Evolutionary conservation across 1,284 basidiomycete genomes (phyloP).

Genomic region (Apiotrichum mycotoxinovorans): DNA sequence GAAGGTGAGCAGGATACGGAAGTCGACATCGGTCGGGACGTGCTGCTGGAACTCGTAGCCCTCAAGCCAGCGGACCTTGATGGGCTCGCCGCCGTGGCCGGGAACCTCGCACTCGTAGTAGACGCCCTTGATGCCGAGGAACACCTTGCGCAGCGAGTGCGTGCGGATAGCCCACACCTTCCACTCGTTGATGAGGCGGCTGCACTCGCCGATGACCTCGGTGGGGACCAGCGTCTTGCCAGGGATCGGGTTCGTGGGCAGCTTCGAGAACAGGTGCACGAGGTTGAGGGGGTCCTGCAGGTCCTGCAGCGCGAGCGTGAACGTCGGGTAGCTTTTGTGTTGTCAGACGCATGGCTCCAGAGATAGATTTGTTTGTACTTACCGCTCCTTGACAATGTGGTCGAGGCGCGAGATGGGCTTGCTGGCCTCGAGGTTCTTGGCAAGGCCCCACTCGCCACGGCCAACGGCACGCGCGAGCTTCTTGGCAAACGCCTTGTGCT

Average conservation of each 20-base stretch:
- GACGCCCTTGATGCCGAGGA: conserved; percentile 96
- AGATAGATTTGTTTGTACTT: not conserved
- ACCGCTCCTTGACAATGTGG: conserved; percentile 94
- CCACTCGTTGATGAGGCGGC: conserved; percentile 85
- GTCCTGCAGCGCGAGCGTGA: conserved; percentile 91
- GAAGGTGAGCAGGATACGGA: conserved; percentile 96
- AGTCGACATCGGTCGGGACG: conserved; percentile 92
- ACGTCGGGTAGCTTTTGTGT: conserved; percentile 76
- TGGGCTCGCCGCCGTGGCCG: conserved; percentile 69
- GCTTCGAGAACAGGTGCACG: conserved; percentile 83
- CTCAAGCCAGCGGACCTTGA: conserved; percentile 83
- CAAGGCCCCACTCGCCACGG: conserved; percentile 88
- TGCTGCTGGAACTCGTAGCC: conserved; percentile 97
- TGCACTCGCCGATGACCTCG: conserved; percentile 84
- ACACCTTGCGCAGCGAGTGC: conserved; percentile 79
- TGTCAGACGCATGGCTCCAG: too few species aligned
- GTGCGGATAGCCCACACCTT: conserved; percentile 87
- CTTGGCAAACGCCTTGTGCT: conserved; percentile 98
- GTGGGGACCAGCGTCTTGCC: conserved; percentile 65
- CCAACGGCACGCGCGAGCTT: conserved; percentile 92
- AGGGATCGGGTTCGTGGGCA: conserved; percentile 70
- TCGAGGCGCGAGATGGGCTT: conserved; percentile 86
- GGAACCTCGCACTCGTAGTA: conserved; percentile 93
- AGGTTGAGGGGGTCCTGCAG: conserved; percentile 97
- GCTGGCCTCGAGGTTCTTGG: conserved; percentile 89